These are phyloP conservation scores for Colletotrichum limetticola DNA, from an alignment of 2,329 filamentous ascomycete genomes.

Conservation along the genomic window DNA sequence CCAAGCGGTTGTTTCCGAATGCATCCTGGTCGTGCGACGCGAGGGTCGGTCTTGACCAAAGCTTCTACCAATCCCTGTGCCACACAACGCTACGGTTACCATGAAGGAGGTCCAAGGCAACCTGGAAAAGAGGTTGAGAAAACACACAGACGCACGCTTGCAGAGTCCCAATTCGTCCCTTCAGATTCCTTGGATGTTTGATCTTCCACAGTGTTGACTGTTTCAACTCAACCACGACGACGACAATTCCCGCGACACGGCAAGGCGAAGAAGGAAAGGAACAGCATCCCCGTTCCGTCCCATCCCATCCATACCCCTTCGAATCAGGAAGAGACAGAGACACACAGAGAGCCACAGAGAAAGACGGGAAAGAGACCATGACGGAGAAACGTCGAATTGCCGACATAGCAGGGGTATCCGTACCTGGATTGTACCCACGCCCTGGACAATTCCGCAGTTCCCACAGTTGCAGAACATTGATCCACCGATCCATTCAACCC, in stretches of 20 bases:
- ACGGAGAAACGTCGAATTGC: background rate
- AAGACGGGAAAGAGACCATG: background rate
- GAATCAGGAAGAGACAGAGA: background rate
- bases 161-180: constrained; percentile 3
- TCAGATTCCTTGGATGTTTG: constrained; percentile 26
- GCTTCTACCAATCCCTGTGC: constrained; percentile 28
- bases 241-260: constrained; percentile 1
- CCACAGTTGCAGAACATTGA: background rate
- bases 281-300: background rate
- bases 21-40: constrained; percentile 33
- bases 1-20: constrained; percentile 34
- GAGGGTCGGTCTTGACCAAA: constrained; percentile 33
- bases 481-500: background rate
- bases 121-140: background rate
- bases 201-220: constrained; percentile 23
- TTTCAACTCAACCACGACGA: constrained; percentile 29
- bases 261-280: background rate
- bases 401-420: background rate
- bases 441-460: background rate
- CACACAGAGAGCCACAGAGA: background rate
- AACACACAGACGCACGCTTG: background rate
- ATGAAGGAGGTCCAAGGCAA: background rate
- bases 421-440: background rate
- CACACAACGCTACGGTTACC: constrained; percentile 2
- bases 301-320: background rate